phyloP scores from a whole-genome alignment of 331 rosid species.

The Telfairia occidentalis region DNA sequence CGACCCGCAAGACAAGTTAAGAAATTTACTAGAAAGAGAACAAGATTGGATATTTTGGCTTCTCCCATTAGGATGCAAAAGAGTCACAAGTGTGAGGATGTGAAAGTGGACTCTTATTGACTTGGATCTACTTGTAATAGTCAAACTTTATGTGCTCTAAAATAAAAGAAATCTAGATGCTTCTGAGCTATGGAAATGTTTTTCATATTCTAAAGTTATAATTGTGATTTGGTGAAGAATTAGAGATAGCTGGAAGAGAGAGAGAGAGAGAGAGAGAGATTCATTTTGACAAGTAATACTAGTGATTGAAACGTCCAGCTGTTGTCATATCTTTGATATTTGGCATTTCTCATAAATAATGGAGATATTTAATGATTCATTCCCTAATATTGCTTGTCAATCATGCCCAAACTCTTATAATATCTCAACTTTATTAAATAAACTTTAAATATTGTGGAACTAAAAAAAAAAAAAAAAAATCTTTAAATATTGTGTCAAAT shows the following conservation, averaged over 20 bases:
- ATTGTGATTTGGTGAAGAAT: neutral
- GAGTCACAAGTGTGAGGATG: neutral
- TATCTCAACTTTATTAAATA: too few species aligned
- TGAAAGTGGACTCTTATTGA: neutral
- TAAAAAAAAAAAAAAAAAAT: too few species aligned
- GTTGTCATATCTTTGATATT: neutral
- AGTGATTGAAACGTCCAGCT: neutral
- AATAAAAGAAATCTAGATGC: neutral
- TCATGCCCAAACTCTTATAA: neutral
- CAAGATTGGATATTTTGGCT: neutral
- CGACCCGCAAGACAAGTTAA: neutral
- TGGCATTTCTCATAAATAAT: neutral
- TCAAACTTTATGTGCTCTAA: constrained; percentile 2
- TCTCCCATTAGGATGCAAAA: neutral
- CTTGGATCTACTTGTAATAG: neutral
- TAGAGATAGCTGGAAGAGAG: too few species aligned
- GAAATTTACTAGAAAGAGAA: neutral
- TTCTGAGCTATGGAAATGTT: neutral
- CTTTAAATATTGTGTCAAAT: too few species aligned
- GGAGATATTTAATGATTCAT: neutral
- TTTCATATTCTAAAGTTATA: neutral
- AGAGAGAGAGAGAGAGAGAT: neutral
- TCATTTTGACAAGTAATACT: neutral
- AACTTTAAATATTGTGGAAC: too few species aligned
- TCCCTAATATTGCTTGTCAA: neutral